phyloP scores from a whole-genome alignment of 2,329 filamentous ascomycete genomes.

The Neonectria punicea region DNA sequence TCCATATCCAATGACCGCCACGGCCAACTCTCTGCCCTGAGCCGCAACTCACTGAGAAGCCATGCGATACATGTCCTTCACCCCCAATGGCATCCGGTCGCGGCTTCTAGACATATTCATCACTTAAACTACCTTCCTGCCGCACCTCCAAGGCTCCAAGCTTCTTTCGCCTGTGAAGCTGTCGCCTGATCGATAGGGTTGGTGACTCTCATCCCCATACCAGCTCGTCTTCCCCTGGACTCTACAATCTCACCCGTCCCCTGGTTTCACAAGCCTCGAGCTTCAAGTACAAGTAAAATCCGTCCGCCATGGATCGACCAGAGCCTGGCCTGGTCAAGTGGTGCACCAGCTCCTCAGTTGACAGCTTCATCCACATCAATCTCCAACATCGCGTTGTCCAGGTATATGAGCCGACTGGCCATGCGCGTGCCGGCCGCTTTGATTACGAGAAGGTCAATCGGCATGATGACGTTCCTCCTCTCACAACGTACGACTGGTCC shows the following conservation, averaged over 20 bases:
- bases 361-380: constrained; percentile 74
- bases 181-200: constrained; percentile 14
- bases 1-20: constrained; percentile 17
- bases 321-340: constrained; percentile 73
- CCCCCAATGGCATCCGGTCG: constrained; percentile 26
- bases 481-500: constrained; percentile 76
- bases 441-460: constrained; percentile 67
- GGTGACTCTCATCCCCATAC: background rate
- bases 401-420: constrained; percentile 70
- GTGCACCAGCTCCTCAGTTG: constrained; percentile 68
- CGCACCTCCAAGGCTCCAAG: background rate
- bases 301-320: constrained; percentile 63
- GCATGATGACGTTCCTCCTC: constrained; percentile 70
- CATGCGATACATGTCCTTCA: constrained; percentile 22
- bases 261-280: background rate
- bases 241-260: background rate
- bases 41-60: constrained; percentile 18
- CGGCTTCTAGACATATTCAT: constrained; percentile 1
- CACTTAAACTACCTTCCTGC: background rate
- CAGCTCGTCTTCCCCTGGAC: background rate
- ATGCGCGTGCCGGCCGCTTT: constrained; percentile 66
- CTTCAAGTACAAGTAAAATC: constrained; percentile 7
- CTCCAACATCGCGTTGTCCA: constrained; percentile 71
- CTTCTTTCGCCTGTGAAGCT: background rate
- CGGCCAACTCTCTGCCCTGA: constrained; percentile 16